Evolutionary conservation across 1,284 basidiomycete genomes (phyloP).

Genomic region (Chondrostereum purpureum): DNA sequence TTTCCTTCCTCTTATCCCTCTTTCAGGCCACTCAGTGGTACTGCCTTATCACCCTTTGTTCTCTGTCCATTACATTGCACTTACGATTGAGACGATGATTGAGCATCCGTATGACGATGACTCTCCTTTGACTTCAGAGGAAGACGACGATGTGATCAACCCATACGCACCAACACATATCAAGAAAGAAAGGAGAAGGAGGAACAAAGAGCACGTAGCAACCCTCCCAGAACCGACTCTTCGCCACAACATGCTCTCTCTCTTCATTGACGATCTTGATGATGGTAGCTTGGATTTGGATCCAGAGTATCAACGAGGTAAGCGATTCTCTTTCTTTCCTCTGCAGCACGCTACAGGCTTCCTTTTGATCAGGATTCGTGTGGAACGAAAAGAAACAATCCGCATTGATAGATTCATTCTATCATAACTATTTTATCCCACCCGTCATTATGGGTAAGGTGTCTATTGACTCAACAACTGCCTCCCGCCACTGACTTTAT

Average conservation of each 20-base stretch:
- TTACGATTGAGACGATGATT: no score
- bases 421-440: slow-evolving; percentile 2
- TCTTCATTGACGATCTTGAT: background rate
- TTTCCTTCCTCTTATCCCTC: no score
- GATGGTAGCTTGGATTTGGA: background rate
- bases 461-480: no score
- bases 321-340: background rate
- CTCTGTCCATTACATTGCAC: no score
- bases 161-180: no score
- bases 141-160: no score
- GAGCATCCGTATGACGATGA: no score
- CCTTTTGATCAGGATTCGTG: slow-evolving; percentile 2
- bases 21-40: no score
- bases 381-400: slow-evolving; percentile 4
- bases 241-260: background rate
- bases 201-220: background rate
- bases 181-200: background rate
- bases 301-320: slow-evolving; percentile 7
- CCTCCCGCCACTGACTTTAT: background rate
- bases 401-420: slow-evolving; percentile 1
- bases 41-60: no score
- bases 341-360: background rate
- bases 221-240: background rate
- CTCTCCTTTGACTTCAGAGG: no score
- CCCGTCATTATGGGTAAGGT: slow-evolving; percentile 2